phyloP scores from a whole-genome alignment of 1,284 basidiomycete genomes.

The Mycena citricolor region DNA sequence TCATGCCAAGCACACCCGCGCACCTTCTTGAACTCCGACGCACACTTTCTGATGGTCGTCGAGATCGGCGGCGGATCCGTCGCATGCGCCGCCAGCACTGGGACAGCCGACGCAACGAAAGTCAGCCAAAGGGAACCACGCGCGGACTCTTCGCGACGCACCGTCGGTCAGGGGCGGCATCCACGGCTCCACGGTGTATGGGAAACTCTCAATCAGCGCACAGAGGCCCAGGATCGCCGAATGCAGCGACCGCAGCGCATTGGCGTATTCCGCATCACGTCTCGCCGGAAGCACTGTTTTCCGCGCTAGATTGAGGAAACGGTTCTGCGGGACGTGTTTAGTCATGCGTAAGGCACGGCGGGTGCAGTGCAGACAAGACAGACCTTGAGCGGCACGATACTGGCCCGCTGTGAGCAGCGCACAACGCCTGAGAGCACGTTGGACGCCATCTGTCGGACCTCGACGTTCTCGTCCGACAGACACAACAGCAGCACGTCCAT shows the following conservation, averaged over 20 bases:
- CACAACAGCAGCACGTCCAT: conserved; percentile 84
- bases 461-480: conserved; percentile 87
- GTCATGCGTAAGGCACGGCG: conserved; percentile 3
- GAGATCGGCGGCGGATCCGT: conserved; percentile 92
- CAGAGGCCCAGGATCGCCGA: conserved; percentile 91
- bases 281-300: conserved; percentile 71
- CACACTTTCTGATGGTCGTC: conserved; percentile 85
- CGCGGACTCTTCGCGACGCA: conserved; percentile 28
- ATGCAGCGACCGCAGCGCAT: conserved; percentile 77
- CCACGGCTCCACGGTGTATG: conserved; percentile 78
- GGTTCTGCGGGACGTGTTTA: conserved; percentile 68
- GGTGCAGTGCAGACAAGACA: conserved; percentile 1
- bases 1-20: conserved; percentile 24
- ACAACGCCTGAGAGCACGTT: conserved; percentile 89
- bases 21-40: conserved; percentile 88
- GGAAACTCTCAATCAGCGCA: conserved; percentile 75
- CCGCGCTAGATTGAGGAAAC: conserved; percentile 69
- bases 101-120: conserved; percentile 45
- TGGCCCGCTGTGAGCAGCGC: conserved; percentile 88
- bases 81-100: conserved; percentile 77
- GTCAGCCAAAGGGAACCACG: conserved; percentile 1
- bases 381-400: conserved; percentile 85
- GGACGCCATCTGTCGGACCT: conserved; percentile 93
- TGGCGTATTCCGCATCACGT: conserved; percentile 71
- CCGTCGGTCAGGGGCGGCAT: conserved; percentile 77